Conservation (phyloP, 495 filamentous ascomycete species). For the Podospora australis region DNA sequence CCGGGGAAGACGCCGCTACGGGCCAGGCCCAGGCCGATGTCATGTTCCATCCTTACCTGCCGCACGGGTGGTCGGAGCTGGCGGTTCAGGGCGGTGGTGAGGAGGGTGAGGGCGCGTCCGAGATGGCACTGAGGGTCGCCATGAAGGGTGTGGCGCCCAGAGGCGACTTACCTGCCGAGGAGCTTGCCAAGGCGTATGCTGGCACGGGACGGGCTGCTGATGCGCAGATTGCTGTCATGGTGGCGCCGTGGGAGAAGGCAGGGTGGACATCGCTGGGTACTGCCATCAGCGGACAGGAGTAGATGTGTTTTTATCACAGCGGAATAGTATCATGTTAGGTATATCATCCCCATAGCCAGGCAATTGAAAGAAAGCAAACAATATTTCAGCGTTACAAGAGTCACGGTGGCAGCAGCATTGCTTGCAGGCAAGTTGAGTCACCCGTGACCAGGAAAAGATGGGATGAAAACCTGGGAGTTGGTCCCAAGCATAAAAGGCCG, state of each 20-base stretch:
- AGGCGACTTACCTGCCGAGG: conserved; percentile 58
- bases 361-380: too few relatives aligned
- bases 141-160: conserved; percentile 61
- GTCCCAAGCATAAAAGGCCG: too few relatives aligned
- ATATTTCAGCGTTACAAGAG: too few relatives aligned
- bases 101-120: conserved; percentile 51
- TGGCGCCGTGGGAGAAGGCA: conserved; percentile 67
- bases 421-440: too few relatives aligned
- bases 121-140: conserved; percentile 80
- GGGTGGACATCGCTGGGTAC: conserved; percentile 53
- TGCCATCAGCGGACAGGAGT: conserved; percentile 14
- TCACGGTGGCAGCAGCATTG: too few relatives aligned
- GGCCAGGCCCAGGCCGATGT: conserved; percentile 60
- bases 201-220: conserved; percentile 65
- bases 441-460: too few relatives aligned
- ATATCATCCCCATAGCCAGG: too few relatives aligned
- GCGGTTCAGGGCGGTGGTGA: conserved; percentile 52
- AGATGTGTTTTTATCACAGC: too few relatives aligned
- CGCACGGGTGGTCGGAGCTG: conserved; percentile 72
- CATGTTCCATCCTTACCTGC: conserved; percentile 68
- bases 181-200: conserved; percentile 68
- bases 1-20: conserved; percentile 29
- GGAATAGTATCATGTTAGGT: too few relatives aligned
- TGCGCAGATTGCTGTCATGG: conserved; percentile 68
- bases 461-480: too few relatives aligned